Percentiles rank a stretch among this genome's conserved stretches.
These are phyloP conservation scores for Plasmodium sp. DNA, from an alignment of 169 alveolate species.

Conservation along the genomic window DNA sequence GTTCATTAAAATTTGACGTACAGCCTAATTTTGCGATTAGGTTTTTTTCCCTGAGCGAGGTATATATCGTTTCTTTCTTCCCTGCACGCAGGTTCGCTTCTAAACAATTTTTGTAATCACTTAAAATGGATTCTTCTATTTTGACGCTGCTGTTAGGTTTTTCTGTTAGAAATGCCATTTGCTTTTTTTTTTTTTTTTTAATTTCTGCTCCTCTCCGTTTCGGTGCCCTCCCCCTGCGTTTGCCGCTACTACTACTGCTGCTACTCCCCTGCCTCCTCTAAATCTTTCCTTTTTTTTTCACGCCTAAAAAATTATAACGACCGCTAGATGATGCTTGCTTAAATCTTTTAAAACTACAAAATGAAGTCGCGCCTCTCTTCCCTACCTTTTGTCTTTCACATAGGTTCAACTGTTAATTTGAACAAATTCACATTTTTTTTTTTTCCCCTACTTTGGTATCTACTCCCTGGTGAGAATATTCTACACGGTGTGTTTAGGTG, in stretches of 20 bases:
- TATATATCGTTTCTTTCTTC: conserved; percentile 8
- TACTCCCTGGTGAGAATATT: background rate
- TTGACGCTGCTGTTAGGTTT: conserved; percentile 2
- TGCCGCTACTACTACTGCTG: background rate
- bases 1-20: background rate
- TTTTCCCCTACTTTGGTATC: background rate
- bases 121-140: conserved; percentile 10
- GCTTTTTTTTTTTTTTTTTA: background rate
- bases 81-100: background rate
- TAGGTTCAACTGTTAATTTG: background rate
- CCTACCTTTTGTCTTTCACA: conserved; percentile 8
- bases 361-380: background rate
- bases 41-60: conserved; percentile 9
- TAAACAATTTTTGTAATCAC: background rate
- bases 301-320: background rate
- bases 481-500: background rate
- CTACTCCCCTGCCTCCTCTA: background rate
- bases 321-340: background rate
- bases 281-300: background rate
- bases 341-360: background rate
- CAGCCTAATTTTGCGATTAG: background rate
- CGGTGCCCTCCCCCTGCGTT: background rate
- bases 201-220: background rate
- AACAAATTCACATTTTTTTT: background rate
- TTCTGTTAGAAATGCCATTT: background rate